Percentiles rank a stretch among this genome's conserved stretches.
Conservation (phyloP, 495 filamentous ascomycete genomes). For the Beverwykella pulmonaria region DNA sequence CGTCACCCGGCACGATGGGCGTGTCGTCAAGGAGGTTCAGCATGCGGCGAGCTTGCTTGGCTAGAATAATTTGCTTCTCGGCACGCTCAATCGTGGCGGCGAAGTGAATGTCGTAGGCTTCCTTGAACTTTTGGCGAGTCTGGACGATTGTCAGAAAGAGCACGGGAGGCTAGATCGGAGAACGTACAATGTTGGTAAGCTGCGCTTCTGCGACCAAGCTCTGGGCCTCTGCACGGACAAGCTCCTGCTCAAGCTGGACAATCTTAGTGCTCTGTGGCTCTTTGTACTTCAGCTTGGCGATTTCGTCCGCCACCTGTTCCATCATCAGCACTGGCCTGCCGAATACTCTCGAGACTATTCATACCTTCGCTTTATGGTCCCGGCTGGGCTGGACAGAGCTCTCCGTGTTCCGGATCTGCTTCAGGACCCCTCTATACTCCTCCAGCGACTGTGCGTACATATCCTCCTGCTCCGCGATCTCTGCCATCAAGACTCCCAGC, state of each 20-base stretch:
- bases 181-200: slow-evolving; percentile 82
- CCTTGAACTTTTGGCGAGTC: slow-evolving; percentile 89
- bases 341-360: neutral
- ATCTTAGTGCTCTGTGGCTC: slow-evolving; percentile 78
- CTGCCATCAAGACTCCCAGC: slow-evolving; percentile 84
- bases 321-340: slow-evolving; percentile 12
- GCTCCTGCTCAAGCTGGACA: slow-evolving; percentile 87
- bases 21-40: slow-evolving; percentile 89
- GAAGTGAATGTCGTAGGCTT: slow-evolving; percentile 85
- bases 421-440: slow-evolving; percentile 75
- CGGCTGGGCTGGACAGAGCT: slow-evolving; percentile 87
- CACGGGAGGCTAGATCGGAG: neutral
- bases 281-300: slow-evolving; percentile 83
- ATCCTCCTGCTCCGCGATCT: slow-evolving; percentile 92
- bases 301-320: slow-evolving; percentile 75
- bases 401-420: slow-evolving; percentile 91
- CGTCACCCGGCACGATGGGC: slow-evolving; percentile 84
- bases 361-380: slow-evolving; percentile 72
- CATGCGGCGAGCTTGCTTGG: slow-evolving; percentile 81
- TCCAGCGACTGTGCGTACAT: slow-evolving; percentile 82
- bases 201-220: slow-evolving; percentile 95
- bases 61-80: slow-evolving; percentile 93
- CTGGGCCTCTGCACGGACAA: slow-evolving; percentile 93
- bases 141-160: slow-evolving; percentile 24
- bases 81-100: slow-evolving; percentile 89